Evolutionary conservation across 2,329 filamentous ascomycete species (phyloP).

Genomic region (Colletotrichum gigasporum): DNA sequence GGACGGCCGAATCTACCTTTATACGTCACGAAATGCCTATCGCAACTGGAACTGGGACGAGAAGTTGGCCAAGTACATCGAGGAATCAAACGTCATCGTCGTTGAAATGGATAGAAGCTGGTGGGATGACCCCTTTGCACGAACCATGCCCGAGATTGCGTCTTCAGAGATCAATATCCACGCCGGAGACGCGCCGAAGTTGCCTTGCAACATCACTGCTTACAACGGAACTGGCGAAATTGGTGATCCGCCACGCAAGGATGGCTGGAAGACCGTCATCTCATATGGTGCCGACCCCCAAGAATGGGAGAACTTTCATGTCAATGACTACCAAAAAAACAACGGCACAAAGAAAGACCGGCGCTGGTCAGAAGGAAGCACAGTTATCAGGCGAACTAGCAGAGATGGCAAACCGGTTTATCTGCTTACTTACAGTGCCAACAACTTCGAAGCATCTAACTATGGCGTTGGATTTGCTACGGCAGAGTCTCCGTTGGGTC

Average conservation of each 20-base stretch:
- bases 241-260: slow-evolving; percentile 43
- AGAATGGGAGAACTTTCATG: slow-evolving; percentile 47
- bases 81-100: slow-evolving; percentile 48
- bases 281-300: slow-evolving; percentile 46
- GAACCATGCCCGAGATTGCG: slow-evolving; percentile 45
- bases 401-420: slow-evolving; percentile 40
- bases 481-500: slow-evolving; percentile 42
- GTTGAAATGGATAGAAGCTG: slow-evolving; percentile 44
- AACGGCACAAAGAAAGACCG: slow-evolving; percentile 47
- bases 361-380: slow-evolving; percentile 48
- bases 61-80: slow-evolving; percentile 44
- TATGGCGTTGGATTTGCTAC: slow-evolving; percentile 47
- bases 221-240: slow-evolving; percentile 48
- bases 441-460: slow-evolving; percentile 48
- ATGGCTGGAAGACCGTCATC: slow-evolving; percentile 48
- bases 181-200: slow-evolving; percentile 35
- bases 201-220: slow-evolving; percentile 42
- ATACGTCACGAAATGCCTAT: slow-evolving; percentile 46
- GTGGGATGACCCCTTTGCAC: slow-evolving; percentile 46
- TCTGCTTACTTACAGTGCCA: slow-evolving; percentile 42
- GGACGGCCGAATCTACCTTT: slow-evolving; percentile 36
- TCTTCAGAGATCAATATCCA: slow-evolving; percentile 41
- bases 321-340: slow-evolving; percentile 43
- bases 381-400: slow-evolving; percentile 37
- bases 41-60: slow-evolving; percentile 49